phyloP scores from a whole-genome alignment of 768 basidiomycete species.

The Suillus spraguei region DNA sequence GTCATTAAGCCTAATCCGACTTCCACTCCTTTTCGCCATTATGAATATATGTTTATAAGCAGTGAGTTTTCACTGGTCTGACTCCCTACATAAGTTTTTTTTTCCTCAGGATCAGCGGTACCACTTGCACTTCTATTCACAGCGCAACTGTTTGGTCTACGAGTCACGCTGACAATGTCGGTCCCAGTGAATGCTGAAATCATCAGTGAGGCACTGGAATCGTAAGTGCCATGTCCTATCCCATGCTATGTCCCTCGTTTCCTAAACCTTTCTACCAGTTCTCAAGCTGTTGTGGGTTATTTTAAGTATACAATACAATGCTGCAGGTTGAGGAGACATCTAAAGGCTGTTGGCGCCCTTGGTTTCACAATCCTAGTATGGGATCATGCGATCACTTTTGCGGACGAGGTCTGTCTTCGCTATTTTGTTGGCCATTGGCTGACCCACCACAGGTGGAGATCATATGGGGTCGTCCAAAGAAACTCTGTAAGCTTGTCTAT shows the following conservation, averaged over 20 bases:
- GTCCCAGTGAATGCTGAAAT: not conserved
- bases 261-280: not conserved
- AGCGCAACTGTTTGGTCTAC: not conserved
- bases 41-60: not conserved
- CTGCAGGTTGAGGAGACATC: not conserved
- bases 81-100: not conserved
- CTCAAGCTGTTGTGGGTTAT: constrained; percentile 3
- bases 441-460: constrained; percentile 32
- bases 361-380: constrained; percentile 55
- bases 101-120: not conserved
- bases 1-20: not conserved
- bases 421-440: not conserved
- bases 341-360: constrained; percentile 53
- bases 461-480: constrained; percentile 40
- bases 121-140: not conserved
- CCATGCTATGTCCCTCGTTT: not conserved
- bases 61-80: not conserved
- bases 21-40: not conserved
- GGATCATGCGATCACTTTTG: constrained; percentile 44
- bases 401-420: constrained; percentile 35
- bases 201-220: not conserved
- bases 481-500: constrained; percentile 28
- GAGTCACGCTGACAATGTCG: not conserved
- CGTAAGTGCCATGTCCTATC: not conserved
- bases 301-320: not conserved